These are phyloP conservation scores for Coniochaeta sp. DNA, from an alignment of 2,329 filamentous ascomycete species.

Conservation along the genomic window DNA sequence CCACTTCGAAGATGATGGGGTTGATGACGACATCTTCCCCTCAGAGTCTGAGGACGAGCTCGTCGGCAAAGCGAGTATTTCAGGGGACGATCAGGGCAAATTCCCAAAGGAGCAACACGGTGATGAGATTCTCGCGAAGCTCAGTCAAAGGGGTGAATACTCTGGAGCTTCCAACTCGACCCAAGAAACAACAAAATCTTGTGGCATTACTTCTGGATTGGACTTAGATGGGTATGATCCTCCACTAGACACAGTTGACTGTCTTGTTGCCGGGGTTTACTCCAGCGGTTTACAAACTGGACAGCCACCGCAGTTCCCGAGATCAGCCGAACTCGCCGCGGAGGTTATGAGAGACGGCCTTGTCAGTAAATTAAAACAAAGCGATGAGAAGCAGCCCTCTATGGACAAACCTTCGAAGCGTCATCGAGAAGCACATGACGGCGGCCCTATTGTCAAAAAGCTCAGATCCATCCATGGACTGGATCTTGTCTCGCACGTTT, in stretches of 20 bases:
- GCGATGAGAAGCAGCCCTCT: neutral
- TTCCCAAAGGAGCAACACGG: neutral
- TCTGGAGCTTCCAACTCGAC: neutral
- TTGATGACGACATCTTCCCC: conserved; percentile 38
- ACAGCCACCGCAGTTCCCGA: neutral
- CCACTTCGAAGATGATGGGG: conserved; percentile 21
- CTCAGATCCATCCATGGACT: neutral
- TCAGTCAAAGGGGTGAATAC: neutral
- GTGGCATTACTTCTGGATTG: neutral
- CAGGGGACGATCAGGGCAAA: neutral
- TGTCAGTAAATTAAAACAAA: neutral
- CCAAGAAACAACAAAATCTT: neutral
- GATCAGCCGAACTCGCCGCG: neutral
- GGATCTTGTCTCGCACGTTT: neutral
- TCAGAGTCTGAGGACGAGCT: conserved; percentile 49
- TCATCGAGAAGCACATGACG: neutral
- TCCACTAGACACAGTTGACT: neutral
- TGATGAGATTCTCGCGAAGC: neutral
- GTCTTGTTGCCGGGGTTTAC: neutral
- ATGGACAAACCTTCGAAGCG: neutral
- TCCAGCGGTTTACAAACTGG: neutral
- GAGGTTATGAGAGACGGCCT: neutral
- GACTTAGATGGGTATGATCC: neutral
- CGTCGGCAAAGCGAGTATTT: conserved; percentile 6
- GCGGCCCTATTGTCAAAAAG: neutral